phyloP scores from a whole-genome alignment of 2,329 filamentous ascomycete species.

The Cytospora mali region DNA sequence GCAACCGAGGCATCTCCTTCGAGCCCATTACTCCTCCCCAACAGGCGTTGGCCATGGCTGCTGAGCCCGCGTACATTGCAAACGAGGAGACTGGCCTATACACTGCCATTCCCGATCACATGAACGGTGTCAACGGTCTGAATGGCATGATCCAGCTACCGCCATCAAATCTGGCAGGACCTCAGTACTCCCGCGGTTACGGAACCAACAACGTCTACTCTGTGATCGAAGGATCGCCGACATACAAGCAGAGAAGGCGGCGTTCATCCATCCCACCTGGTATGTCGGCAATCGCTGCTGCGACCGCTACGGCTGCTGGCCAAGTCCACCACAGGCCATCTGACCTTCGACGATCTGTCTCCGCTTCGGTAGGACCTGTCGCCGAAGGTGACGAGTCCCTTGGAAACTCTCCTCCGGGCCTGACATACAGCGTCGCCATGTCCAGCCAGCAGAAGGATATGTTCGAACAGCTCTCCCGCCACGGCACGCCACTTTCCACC shows the following conservation, averaged over 20 bases:
- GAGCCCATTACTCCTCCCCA: slow-evolving; percentile 97
- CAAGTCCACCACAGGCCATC: slow-evolving; percentile 67
- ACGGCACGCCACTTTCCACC: slow-evolving; percentile 85
- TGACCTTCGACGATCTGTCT: slow-evolving; percentile 88
- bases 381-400: slow-evolving; percentile 77
- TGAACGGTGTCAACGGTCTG: slow-evolving; percentile 70
- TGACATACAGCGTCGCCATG: slow-evolving; percentile 71
- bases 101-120: slow-evolving; percentile 89
- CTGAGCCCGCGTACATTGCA: slow-evolving; percentile 94
- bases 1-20: slow-evolving; percentile 91
- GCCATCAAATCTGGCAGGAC: slow-evolving; percentile 78
- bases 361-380: slow-evolving; percentile 80
- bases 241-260: slow-evolving; percentile 95
- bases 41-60: slow-evolving; percentile 76
- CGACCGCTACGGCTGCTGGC: slow-evolving; percentile 55
- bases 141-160: slow-evolving; percentile 91
- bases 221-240: slow-evolving; percentile 95
- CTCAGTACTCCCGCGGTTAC: slow-evolving; percentile 77
- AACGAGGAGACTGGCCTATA: slow-evolving; percentile 97
- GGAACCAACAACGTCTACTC: slow-evolving; percentile 82
- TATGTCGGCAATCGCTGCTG: slow-evolving; percentile 68
- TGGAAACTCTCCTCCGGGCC: slow-evolving; percentile 76
- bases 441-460: slow-evolving; percentile 73
- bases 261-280: slow-evolving; percentile 89
- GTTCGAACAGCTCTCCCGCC: slow-evolving; percentile 75